phyloP scores from a whole-genome alignment of 2,329 filamentous ascomycete species.

The Pleurostoma richardsiae region DNA sequence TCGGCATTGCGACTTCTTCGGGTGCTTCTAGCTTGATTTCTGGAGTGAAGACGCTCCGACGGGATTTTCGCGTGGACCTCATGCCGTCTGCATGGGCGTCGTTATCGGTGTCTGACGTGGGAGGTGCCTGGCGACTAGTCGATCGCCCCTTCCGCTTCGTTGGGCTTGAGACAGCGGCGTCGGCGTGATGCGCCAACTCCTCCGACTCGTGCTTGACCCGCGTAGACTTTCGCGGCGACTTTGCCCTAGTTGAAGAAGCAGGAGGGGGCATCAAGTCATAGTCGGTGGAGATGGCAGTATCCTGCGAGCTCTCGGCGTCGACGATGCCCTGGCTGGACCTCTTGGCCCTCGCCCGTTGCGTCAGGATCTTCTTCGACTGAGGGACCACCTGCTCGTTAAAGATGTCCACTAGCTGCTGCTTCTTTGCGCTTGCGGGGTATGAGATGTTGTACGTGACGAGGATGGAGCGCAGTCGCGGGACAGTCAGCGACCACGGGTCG shows the following conservation, averaged over 20 bases:
- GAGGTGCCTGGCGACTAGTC: constrained; percentile 47
- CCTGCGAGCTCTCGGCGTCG: constrained; percentile 61
- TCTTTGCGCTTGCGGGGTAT: constrained; percentile 88
- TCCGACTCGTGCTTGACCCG: constrained; percentile 45
- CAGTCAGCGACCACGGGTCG: constrained; percentile 76
- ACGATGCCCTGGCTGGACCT: constrained; percentile 83
- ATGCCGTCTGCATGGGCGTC: constrained; percentile 23
- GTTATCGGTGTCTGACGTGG: constrained; percentile 45
- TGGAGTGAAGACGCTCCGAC: constrained; percentile 28
- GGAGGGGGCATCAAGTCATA: constrained; percentile 46
- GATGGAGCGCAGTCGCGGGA: constrained; percentile 85
- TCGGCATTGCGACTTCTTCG: constrained; percentile 32
- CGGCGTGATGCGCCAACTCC: constrained; percentile 34
- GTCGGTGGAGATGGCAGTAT: constrained; percentile 54
- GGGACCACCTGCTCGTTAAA: constrained; percentile 76
- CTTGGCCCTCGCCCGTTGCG: constrained; percentile 71
- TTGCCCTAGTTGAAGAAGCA: constrained; percentile 43
- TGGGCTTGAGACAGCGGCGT: constrained; percentile 36
- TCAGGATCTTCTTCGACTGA: constrained; percentile 71
- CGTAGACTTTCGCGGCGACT: constrained; percentile 50
- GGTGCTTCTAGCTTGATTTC: constrained; percentile 50
- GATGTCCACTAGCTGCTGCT: constrained; percentile 78
- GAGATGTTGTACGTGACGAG: constrained; percentile 82
- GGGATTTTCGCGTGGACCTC: constrained; percentile 7
- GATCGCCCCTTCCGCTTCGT: constrained; percentile 51